Conservation (phyloP, 2,329 filamentous ascomycete species). For the Ambrosiella cleistominuta region DNA sequence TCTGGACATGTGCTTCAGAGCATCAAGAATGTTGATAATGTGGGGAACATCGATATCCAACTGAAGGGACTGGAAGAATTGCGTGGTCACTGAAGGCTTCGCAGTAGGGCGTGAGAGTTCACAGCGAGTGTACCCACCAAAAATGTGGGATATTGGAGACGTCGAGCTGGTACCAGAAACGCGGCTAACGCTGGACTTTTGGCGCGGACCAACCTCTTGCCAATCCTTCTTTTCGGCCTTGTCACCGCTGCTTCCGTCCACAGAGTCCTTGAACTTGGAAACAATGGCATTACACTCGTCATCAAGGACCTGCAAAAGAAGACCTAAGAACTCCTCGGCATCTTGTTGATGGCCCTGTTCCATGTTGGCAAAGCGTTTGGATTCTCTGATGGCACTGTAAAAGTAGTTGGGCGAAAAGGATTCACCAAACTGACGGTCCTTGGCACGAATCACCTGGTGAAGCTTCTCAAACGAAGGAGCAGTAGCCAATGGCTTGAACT, state of each 20-base stretch:
- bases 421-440: slow-evolving; percentile 77
- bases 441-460: slow-evolving; percentile 54
- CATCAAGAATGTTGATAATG: slow-evolving; percentile 81
- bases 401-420: slow-evolving; percentile 87
- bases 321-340: slow-evolving; percentile 89
- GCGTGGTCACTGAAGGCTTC: slow-evolving; percentile 78
- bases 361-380: slow-evolving; percentile 61
- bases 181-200: slow-evolving; percentile 70
- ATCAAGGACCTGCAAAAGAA: slow-evolving; percentile 78
- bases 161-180: slow-evolving; percentile 60
- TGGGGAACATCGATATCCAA: slow-evolving; percentile 80
- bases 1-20: slow-evolving; percentile 65
- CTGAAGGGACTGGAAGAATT: slow-evolving; percentile 87
- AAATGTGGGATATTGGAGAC: slow-evolving; percentile 84
- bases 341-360: slow-evolving; percentile 92
- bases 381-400: slow-evolving; percentile 74
- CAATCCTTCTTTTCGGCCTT: slow-evolving; percentile 36
- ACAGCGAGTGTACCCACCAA: slow-evolving; percentile 77
- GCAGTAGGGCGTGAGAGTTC: slow-evolving; percentile 74
- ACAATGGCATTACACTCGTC: slow-evolving; percentile 62
- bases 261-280: slow-evolving; percentile 17
- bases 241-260: slow-evolving; percentile 25
- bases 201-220: slow-evolving; percentile 86
- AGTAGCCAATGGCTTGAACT: slow-evolving; percentile 76
- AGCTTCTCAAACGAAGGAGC: slow-evolving; percentile 57